A percentile compares a stretch with the other conserved stretches of the same genome.
These are phyloP conservation scores for Alternaria brassicicola DNA, from an alignment of 2,329 filamentous ascomycete genomes.

Conservation along the genomic window DNA sequence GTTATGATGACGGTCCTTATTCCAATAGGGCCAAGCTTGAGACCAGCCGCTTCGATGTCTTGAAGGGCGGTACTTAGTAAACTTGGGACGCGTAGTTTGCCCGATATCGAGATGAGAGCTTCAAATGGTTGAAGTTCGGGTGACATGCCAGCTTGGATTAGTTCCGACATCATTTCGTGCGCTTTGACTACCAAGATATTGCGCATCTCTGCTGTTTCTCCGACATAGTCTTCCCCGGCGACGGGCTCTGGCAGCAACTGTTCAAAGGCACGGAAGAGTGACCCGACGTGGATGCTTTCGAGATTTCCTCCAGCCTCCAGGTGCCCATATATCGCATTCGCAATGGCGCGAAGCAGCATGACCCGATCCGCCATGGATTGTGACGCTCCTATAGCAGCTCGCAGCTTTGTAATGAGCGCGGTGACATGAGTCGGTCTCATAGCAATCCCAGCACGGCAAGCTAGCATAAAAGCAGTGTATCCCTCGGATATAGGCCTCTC, in stretches of 20 bases:
- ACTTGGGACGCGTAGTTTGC: constrained; percentile 31
- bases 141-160: constrained; percentile 40
- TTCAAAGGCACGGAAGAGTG: constrained; percentile 47
- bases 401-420: constrained; percentile 42
- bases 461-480: constrained; percentile 56
- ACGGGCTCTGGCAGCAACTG: constrained; percentile 29
- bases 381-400: constrained; percentile 23
- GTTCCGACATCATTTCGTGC: constrained; percentile 29
- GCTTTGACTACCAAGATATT: constrained; percentile 32
- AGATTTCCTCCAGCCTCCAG: constrained; percentile 49
- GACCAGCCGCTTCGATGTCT: constrained; percentile 28
- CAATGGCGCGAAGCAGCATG: constrained; percentile 46
- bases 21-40: constrained; percentile 30
- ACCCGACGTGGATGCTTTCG: constrained; percentile 45
- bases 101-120: constrained; percentile 41
- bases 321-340: constrained; percentile 52
- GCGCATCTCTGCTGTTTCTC: constrained; percentile 27
- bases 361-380: constrained; percentile 29
- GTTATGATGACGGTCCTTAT: constrained; percentile 34
- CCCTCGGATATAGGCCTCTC: constrained; percentile 55
- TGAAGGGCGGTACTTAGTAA: constrained; percentile 32
- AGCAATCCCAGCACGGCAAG: constrained; percentile 53
- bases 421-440: constrained; percentile 43
- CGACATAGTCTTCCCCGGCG: constrained; percentile 24
- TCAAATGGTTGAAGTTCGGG: constrained; percentile 27